phyloP scores from a whole-genome alignment of 106 monocot genomes.

The Allium sativum region DNA sequence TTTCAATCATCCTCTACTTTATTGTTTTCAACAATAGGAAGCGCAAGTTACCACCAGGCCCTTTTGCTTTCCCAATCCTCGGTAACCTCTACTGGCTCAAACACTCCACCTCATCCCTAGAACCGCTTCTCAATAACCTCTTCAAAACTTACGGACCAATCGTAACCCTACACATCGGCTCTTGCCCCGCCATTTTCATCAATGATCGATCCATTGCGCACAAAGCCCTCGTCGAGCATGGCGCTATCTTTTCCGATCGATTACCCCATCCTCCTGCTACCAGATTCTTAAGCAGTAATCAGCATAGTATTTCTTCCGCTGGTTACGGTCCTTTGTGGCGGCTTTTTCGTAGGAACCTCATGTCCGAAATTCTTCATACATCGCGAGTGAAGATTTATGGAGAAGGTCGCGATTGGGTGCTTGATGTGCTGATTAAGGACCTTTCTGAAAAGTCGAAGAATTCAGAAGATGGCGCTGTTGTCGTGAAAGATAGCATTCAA shows the following conservation, averaged over 20 bases:
- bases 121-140: slow-evolving; percentile 17
- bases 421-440: slow-evolving; percentile 12
- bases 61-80: neutral
- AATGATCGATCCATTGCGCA: slow-evolving; percentile 24
- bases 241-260: slow-evolving; percentile 31
- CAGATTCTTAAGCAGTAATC: slow-evolving; percentile 8
- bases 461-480: slow-evolving; percentile 5
- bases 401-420: slow-evolving; percentile 24
- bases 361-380: slow-evolving; percentile 28
- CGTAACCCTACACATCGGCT: slow-evolving; percentile 24
- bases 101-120: slow-evolving; percentile 1
- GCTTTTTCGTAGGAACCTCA: slow-evolving; percentile 38
- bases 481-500: slow-evolving; percentile 23
- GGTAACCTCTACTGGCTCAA: slow-evolving; percentile 6
- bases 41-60: neutral
- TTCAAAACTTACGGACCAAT: slow-evolving; percentile 23
- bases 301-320: slow-evolving; percentile 21
- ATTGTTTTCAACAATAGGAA: neutral
- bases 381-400: slow-evolving; percentile 17
- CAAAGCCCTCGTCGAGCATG: slow-evolving; percentile 24
- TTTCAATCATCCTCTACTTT: neutral
- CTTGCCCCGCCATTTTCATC: slow-evolving; percentile 27
- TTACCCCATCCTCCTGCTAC: neutral
- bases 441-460: slow-evolving; percentile 1
- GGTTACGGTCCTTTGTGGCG: slow-evolving; percentile 46